Base-by-base conservation (phyloP, 495 filamentous ascomycete genomes). In the Chaetomium cochliodes region DNA sequence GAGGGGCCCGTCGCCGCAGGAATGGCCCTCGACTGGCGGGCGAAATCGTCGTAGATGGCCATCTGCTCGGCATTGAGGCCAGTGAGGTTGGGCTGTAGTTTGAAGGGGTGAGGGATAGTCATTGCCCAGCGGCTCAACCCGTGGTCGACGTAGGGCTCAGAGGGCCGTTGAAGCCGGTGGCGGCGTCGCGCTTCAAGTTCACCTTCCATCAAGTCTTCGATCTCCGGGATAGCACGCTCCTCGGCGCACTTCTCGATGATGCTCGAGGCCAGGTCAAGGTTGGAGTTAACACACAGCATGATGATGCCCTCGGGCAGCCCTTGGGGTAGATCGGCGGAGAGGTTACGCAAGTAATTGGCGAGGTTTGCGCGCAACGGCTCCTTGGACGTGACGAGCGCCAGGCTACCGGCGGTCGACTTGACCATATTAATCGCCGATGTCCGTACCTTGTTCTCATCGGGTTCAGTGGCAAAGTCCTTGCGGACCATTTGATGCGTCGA, bases 261-360 rank as follows among this genome's bases (percentile, higher is more conserved):
- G 58, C 84, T 88, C 71, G 94, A 98, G 50, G 94, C 92, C 55
- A 90, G 84, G 67, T 99, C 94, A 33, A 98, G 82, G 74, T 99
- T 99, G 62, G 96, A 94, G 72, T 98, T 98, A 65, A 98, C 93
- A 73, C 96, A 97, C 90, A 98, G 96, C 64, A 97, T 82, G 61
- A 98, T 93, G 26, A 86, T 86, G 22, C 92, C 92, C 72, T 99
- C 96, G 2, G 92, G 90, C 25, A 92, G 79, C 65, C 90, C 89
- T 28, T 87, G 87, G 13, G 80, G 79, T 5, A 87, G 72, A 37
- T 96, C 91, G 63, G 83, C 78, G 12, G 91, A 87, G 71, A 93
- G 82, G 25, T 80, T 76, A n/a, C 96, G 89, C 67, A 99, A 90
- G 72, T 97, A 96, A 76, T 97, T 98, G 41, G 86, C 90, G 80